Evolutionary conservation across 805 yeast genomes (phyloP), one percentile per base, ranked within the genome.

Genomic region (Saturnispora serradocipensis): DNA sequence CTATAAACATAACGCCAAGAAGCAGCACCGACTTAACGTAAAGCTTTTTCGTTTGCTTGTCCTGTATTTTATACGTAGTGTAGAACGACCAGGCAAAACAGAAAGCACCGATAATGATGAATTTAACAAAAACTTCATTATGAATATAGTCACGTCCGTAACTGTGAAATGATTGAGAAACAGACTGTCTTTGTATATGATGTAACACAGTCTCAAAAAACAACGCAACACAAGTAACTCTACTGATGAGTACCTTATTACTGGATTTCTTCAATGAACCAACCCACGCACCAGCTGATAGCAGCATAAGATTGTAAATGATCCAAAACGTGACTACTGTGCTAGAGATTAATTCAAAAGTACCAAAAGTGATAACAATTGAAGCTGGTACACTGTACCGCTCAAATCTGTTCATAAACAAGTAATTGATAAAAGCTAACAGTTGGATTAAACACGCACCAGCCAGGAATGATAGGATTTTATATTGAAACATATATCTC

Each of bases 251-350:
- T 9, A n/a, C 20, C 13, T 43, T 25, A 8, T 43, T 43, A n/a
- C 34, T 43, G 16, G 39, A 7, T 16, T 22, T 43, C 43, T 51
- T 51, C 8, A 46, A 43, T 38, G 38, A 27, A 11, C 30, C 45
- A 39, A 54, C 43, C 55, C 57, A 51, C 2, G 52, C 51, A 15
- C 72, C 72, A 15, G 61, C 56, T 15, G 64, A 54, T 27, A 67
- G 49, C 42, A 67, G 42, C 56, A 67, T 52, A 9, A 65, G 46
- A 50, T 65, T 64, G 52, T 68, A 67, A 20, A 65, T 49, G 8
- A 65, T 42, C 71, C 71, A 68, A 15, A 59, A 57, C 10, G 62
- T 54, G 24, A 64, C 55, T 6, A 60, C 8, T 0, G 71, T 60
- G 42, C 61, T 58, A 16, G 54, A 48, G 0, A 57, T 20, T 24